Percentiles rank a stretch among this genome's conserved stretches.
phyloP scores from a whole-genome alignment of 2,329 filamentous ascomycete genomes.

The Coniochaeta hoffmannii region DNA sequence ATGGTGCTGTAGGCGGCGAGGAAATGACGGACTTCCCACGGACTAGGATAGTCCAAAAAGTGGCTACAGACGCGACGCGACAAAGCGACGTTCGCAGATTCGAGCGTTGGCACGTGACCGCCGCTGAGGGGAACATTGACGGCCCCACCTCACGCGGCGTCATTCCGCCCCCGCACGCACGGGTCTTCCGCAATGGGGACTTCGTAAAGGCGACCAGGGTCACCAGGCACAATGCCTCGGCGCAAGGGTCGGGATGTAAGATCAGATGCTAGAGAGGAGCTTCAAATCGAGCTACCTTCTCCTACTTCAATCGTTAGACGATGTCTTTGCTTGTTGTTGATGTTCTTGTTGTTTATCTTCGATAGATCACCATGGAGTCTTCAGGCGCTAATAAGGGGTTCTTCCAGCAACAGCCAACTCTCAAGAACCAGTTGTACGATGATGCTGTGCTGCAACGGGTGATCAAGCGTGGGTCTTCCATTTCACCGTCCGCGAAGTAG shows the following conservation, averaged over 20 bases:
- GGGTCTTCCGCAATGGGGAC: neutral
- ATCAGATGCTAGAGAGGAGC: neutral
- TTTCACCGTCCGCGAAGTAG: neutral
- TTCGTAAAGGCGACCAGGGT: neutral
- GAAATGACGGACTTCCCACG: no score
- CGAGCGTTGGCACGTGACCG: neutral
- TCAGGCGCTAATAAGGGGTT: constrained; percentile 43
- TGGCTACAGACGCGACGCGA: neutral
- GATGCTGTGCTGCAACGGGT: constrained; percentile 44
- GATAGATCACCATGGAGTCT: constrained; percentile 28
- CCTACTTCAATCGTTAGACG: no score
- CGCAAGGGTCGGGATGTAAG: neutral
- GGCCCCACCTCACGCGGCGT: neutral
- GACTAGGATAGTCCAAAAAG: neutral
- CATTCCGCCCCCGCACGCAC: neutral
- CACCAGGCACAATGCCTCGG: constrained; percentile 4
- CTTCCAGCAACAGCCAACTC: constrained; percentile 43
- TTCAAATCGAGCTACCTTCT: neutral
- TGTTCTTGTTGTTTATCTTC: no score
- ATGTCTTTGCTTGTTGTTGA: no score
- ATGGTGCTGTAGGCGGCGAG: neutral
- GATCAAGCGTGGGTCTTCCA: constrained; percentile 34
- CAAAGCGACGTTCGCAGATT: neutral
- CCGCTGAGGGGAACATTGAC: neutral
- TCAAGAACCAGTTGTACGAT: constrained; percentile 50